A percentile compares a stretch with the other conserved stretches of the same genome.
Conservation (phyloP, 2,329 filamentous ascomycete genomes). For the Stylonectria norvegica region DNA sequence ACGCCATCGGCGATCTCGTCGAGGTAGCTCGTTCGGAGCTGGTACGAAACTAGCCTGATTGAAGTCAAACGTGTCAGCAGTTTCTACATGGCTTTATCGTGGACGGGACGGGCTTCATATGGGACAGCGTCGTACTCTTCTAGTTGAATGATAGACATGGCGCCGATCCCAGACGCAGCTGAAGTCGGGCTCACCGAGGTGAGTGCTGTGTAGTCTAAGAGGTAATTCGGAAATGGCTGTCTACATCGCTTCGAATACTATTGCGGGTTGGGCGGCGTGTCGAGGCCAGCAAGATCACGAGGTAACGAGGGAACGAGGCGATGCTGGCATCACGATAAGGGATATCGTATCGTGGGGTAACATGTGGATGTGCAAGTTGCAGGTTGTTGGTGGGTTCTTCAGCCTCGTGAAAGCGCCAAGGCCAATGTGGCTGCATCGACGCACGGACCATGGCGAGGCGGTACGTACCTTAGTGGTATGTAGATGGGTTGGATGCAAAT, state of each 20-base stretch:
- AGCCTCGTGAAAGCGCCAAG: slow-evolving; percentile 17
- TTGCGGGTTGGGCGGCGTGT: too few species aligned
- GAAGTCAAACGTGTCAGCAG: slow-evolving; percentile 16
- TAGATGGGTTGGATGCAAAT: too few species aligned
- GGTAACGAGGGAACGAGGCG: slow-evolving; percentile 6
- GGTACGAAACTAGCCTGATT: slow-evolving; percentile 74
- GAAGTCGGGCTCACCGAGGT: slow-evolving; percentile 4
- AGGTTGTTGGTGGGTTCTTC: too few species aligned
- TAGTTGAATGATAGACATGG: slow-evolving; percentile 38
- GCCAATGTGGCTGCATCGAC: slow-evolving; percentile 16
- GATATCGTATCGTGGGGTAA: slow-evolving; percentile 14
- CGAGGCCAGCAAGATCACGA: slow-evolving; percentile 1
- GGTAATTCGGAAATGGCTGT: slow-evolving; percentile 1
- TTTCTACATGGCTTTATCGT: too few species aligned
- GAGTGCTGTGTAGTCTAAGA: slow-evolving; percentile 4
- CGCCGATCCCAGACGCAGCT: too few species aligned
- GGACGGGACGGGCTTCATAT: too few species aligned
- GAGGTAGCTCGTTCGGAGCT: slow-evolving; percentile 76
- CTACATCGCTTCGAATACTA: slow-evolving; percentile 19
- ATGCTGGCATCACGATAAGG: slow-evolving; percentile 9
- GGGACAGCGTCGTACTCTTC: slow-evolving; percentile 36
- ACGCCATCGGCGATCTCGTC: slow-evolving; percentile 79
- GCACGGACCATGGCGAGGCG: slow-evolving; percentile 13
- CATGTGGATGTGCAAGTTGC: background rate
- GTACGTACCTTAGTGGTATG: too few species aligned